Base-by-base conservation (phyloP, 306 rosid species). In the Vigna nakashimae region DNA sequence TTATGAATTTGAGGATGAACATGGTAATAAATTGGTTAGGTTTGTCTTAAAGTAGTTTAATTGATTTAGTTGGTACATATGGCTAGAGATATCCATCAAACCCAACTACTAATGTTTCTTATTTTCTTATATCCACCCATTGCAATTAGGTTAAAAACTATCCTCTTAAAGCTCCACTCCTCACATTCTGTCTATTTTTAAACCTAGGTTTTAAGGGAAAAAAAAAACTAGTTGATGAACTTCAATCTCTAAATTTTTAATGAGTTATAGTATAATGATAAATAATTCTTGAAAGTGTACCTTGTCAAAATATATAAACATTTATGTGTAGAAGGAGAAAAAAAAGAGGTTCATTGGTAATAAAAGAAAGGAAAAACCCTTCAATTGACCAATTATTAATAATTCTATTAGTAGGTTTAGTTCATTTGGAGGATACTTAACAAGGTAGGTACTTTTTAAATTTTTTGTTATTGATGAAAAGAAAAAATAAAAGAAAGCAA, bases 11-110 rank as follows among this genome's bases (percentile, higher is more conserved):
- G 8, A 17, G 49, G 26, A 52, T 52, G 50, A 49, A 11, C 7
- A 51, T 5, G 34, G 36, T 32, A 52, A 11, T 52, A 10, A 71
- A 52, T 52, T 71, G 64, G 76, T 71, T 71, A 71, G 64, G 64
- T 71, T 71, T 18, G 76, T 34, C 49, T 71, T 52, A 11, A 32
- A 16, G 49, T 18, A 17, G 50, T 52, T 71, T 52, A 71, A 36
- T 71, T 53, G 50, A 52, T 52, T 34, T 52, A 32, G 76, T 71
- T 52, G 64, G 5, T 51, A 5, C 3, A 26, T n/a, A 17, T 28
- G 17, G 49, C 30, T n/a, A 69, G 46, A 50, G 16, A 49, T 69
- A 49, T 69, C 6, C 17, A 50, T 16, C 17, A 50, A 69, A 49
- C 32, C 48, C 75, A 70, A 70, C 75, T 4, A 69, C 60, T 69